A percentile compares a stretch with the other conserved stretches of the same genome.
Conservation (phyloP, 768 basidiomycete species). For the Leccinum uliginosum region DNA sequence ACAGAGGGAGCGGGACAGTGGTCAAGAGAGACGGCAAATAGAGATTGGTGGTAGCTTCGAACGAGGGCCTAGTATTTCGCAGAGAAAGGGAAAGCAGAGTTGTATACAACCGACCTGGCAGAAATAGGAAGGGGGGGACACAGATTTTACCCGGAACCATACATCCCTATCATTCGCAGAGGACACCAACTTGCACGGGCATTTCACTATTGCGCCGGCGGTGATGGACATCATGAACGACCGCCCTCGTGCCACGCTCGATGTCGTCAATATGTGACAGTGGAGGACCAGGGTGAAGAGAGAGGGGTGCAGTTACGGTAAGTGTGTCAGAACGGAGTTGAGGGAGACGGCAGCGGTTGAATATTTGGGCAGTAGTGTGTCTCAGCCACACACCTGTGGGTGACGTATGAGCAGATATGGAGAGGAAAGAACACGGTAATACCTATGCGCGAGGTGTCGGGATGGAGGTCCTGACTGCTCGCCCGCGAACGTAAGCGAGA, state of each 20-base stretch:
- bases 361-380: constrained; percentile 40
- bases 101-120: constrained; percentile 33
- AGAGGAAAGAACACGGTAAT: not conserved
- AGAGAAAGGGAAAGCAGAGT: constrained; percentile 65
- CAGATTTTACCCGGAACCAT: constrained; percentile 68
- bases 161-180: no score
- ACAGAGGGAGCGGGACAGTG: constrained; percentile 46
- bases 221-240: constrained; percentile 54
- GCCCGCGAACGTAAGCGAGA: constrained; percentile 6
- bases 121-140: not conserved
- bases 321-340: constrained; percentile 59
- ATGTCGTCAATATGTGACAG: constrained; percentile 45
- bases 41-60: constrained; percentile 60
- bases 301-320: constrained; percentile 38
- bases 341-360: constrained; percentile 64
- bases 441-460: constrained; percentile 73
- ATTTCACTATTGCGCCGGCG: constrained; percentile 50
- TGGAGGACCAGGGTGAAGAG: constrained; percentile 43
- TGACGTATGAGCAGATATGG: constrained; percentile 22
- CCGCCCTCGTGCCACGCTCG: constrained; percentile 41
- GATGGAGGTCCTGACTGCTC: constrained; percentile 61
- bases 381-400: constrained; percentile 59
- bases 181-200: constrained; percentile 58
- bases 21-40: constrained; percentile 82
- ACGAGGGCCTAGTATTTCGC: constrained; percentile 52